These are phyloP conservation scores for Lycium ferocissimum DNA, from an alignment of 257 asterid species.

Conservation along the genomic window DNA sequence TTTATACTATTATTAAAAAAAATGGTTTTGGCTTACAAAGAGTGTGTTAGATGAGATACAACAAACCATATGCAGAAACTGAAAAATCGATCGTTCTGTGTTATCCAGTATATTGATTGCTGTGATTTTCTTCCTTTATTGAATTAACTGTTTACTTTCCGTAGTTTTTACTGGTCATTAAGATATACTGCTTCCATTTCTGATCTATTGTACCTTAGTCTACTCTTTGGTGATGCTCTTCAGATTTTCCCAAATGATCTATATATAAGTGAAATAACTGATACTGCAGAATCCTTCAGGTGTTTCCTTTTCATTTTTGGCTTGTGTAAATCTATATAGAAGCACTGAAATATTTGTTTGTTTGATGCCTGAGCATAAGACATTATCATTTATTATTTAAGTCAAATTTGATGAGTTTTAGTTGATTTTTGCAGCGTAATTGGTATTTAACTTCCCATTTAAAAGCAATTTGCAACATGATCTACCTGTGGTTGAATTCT, in stretches of 20 bases:
- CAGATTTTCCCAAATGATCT: conserved; percentile 92
- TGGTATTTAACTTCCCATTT: no score
- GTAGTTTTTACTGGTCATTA: neutral
- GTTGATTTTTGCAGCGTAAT: neutral
- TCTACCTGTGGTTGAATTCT: no score
- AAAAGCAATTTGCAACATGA: no score
- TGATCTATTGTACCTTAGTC: neutral
- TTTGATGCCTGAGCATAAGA: conserved; percentile 17
- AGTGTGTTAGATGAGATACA: no score
- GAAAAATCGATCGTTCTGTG: no score
- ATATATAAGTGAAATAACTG: conserved; percentile 66
- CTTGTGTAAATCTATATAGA: neutral
- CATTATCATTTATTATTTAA: neutral
- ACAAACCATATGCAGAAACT: no score
- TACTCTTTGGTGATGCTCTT: conserved; percentile 30
- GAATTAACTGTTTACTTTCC: neutral
- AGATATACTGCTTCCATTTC: conserved; percentile 18
- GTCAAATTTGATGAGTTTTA: conserved; percentile 24
- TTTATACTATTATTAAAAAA: neutral
- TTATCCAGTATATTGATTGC: no score
- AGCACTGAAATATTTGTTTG: neutral
- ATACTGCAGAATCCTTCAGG: conserved; percentile 74
- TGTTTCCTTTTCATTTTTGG: conserved; percentile 36
- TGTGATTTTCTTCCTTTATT: no score
- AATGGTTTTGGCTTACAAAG: no score